Percentiles rank a stretch among this genome's conserved stretches.
Conservation (phyloP, 1,139 yeast genomes). For the Geotrichum phurueaensis region DNA sequence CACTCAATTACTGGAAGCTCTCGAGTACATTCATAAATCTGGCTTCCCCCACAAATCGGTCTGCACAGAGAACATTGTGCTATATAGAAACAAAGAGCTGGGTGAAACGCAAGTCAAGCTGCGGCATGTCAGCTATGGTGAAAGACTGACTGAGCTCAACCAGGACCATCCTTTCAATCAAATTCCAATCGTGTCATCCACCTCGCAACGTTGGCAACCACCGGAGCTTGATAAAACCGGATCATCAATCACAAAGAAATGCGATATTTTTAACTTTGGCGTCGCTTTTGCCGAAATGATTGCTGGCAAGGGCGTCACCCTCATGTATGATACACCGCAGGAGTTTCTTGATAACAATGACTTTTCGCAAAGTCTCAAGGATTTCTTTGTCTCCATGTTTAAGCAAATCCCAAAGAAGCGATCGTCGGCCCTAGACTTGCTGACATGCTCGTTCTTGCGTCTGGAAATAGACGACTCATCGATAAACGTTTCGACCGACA, state of each 20-base stretch:
- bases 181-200: conserved; percentile 32
- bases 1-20: conserved; percentile 74
- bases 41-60: conserved; percentile 73
- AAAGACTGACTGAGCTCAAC: conserved; percentile 55
- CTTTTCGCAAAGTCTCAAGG: conserved; percentile 52
- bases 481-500: background rate
- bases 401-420: conserved; percentile 63
- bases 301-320: conserved; percentile 53
- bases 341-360: conserved; percentile 51
- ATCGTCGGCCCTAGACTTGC: conserved; percentile 73
- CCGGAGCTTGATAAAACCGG: conserved; percentile 54
- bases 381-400: conserved; percentile 61
- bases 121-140: conserved; percentile 66
- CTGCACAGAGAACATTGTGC: conserved; percentile 53
- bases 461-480: conserved; percentile 4
- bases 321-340: conserved; percentile 53
- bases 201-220: conserved; percentile 55
- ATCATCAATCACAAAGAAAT: conserved; percentile 55
- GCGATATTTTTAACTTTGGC: conserved; percentile 93
- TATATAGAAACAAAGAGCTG: conserved; percentile 46
- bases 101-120: conserved; percentile 58
- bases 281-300: conserved; percentile 68
- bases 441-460: conserved; percentile 17
- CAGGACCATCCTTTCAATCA: conserved; percentile 30
- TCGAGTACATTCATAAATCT: conserved; percentile 73